Evolutionary conservation across 163 green algal genomes (phyloP), one percentile per base, ranked within the genome.

Genomic region (Chlorella variabilis): DNA sequence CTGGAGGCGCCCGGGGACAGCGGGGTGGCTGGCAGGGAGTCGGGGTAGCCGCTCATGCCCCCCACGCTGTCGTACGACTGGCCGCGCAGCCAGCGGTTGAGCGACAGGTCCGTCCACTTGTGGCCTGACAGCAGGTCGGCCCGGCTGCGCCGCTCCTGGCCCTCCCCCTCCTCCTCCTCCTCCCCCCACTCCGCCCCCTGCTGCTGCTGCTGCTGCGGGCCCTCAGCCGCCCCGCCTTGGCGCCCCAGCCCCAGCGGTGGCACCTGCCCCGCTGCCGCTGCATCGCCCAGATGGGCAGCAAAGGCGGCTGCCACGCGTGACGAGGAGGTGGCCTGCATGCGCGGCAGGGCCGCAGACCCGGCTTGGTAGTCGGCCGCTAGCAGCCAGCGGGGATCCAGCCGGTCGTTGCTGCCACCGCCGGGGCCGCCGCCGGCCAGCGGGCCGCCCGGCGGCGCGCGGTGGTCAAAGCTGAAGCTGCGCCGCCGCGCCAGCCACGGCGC

Each of bases 21-120:
- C 3, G 75, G 59, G 0, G 75, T 81, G 31, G 13, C 21, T 15
- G 75, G 61, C 75, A 41, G 42, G 29, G 59, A 74, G 31, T 54
- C 36, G 4, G 34, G 33, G 4, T 13, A 33, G 25, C 48, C 48
- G 70, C n/a, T n/a, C n/a, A n/a, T n/a, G n/a, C 2, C 31, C 7
- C 59, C 75, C 3, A 71, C 38, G 75, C 75, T 73, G 42, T 81
- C 59, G 11, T 51, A 74, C 6, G 42, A 65, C 42, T 73, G 59
- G 18, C 75, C 75, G 2, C 27, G 45, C 41, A 81, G 59, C 75
- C 59, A 81, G 29, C 75, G 41, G 11, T 39, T 81, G 9, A 81
- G 25, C 3, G 29, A 51, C 6, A 81, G 41, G 39, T 81, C 59
- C 0, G 75, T 74, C 29, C 42, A 74, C 3, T 59, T 31, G 23